A percentile compares a stretch with the other conserved stretches of the same genome.
Conservation (phyloP, 2,329 filamentous ascomycete genomes). For the Cladosporium sp. region DNA sequence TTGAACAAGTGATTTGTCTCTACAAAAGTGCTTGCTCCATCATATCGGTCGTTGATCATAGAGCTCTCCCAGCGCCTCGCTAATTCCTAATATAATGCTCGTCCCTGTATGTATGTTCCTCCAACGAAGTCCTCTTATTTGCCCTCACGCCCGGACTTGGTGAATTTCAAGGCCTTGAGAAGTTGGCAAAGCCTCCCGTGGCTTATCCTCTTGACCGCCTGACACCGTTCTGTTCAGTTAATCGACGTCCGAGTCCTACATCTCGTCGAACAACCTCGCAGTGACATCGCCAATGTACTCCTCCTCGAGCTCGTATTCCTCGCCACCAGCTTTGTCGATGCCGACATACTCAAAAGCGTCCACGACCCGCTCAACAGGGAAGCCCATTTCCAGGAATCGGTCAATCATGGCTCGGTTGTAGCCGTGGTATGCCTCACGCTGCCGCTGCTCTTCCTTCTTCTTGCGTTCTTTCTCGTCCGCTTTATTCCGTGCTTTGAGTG, state of each 20-base stretch:
- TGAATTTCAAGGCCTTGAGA: background rate
- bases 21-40: constrained; percentile 3
- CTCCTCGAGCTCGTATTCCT: constrained; percentile 85
- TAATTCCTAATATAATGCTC: constrained; percentile 11
- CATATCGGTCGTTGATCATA: constrained; percentile 16
- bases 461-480: constrained; percentile 57
- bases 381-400: constrained; percentile 87
- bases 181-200: background rate
- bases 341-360: constrained; percentile 71
- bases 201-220: background rate
- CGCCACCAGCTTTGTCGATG: constrained; percentile 74
- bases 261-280: constrained; percentile 78
- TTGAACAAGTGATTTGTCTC: background rate
- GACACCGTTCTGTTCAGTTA: too few species aligned
- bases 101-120: constrained; percentile 10
- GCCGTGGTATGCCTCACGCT: constrained; percentile 69
- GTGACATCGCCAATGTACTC: constrained; percentile 90
- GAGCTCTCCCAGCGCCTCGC: constrained; percentile 18
- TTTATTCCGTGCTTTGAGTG: constrained; percentile 55
- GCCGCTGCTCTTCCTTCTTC: constrained; percentile 53
- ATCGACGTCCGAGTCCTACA: constrained; percentile 42
- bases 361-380: constrained; percentile 83
- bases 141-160: background rate
- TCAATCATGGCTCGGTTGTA: constrained; percentile 84
- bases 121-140: background rate